Base-by-base conservation (phyloP, 2,329 filamentous ascomycete genomes). In the Trichoderma oligosporum region DNA sequence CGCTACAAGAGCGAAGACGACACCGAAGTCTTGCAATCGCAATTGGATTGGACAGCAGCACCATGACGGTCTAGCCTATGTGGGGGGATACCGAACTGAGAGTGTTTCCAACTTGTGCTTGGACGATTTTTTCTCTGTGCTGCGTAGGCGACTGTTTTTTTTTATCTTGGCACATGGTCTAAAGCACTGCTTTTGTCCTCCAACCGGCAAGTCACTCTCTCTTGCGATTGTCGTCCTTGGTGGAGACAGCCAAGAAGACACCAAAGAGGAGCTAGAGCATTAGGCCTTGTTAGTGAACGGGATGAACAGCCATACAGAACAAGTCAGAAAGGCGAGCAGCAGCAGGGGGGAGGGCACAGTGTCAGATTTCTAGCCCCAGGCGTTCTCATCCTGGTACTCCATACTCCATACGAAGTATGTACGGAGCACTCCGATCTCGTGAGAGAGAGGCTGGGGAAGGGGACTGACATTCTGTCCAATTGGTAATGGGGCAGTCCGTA, bases 141-240 rank as follows among this genome's bases (percentile, higher is more conserved):
- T 18, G n/a, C 8, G 22, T 29, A 24, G 24, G 35, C 22, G 29
- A 25, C 36, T 22, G 36, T 20, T 16, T 39, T 33, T n/a, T 22
- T 46, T 46, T n/a, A 29, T 42, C 54, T 51, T 44, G 54, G 54
- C 41, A 39, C 35, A 29, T 16, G 42, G 49, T n/a, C 52, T 41
- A 20, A 45, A 38, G 18, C 18, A 41, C 52, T 55, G 52, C 52
- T 55, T 31, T 55, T 55, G 52, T 46, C 22, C 31, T 46, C 36
- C 31, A 45, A 8, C 31, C 16, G 41, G 31, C 52, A 31, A 55
- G 41, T 55, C 41, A 24, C 52, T 55, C 39, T 44, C 39, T 46
- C 52, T 41, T 55, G 52, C 52, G 39, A 46, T 55, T 55, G 52
- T 55, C 41, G 52, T 55, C 25, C 52, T 38, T 55, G 52, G 52